These are phyloP conservation scores for Penicillium waksmanii DNA, from an alignment of 495 filamentous ascomycete genomes.

Conservation along the genomic window DNA sequence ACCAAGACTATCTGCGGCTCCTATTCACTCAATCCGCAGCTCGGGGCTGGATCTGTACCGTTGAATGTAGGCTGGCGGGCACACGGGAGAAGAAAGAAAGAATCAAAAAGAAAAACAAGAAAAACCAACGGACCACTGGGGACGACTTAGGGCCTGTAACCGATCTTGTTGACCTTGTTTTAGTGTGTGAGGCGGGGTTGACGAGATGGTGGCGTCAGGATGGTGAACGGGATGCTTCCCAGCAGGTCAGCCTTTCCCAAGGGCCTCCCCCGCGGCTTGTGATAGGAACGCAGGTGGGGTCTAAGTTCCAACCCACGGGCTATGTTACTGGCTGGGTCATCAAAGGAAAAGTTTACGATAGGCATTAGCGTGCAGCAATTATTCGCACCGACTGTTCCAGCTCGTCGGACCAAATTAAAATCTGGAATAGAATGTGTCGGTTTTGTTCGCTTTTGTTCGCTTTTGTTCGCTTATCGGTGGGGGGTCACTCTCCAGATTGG, in stretches of 20 bases:
- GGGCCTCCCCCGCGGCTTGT: conserved; percentile 18
- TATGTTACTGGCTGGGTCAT: conserved; percentile 15
- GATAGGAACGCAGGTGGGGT: conserved; percentile 27
- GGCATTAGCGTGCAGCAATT: conserved; percentile 9
- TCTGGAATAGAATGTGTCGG: conserved; percentile 11
- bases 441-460: conserved; percentile 10
- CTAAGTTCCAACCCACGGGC: conserved; percentile 19
- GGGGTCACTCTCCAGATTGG: neutral
- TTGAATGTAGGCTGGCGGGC: neutral
- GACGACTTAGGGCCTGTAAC: neutral
- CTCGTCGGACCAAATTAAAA: conserved; percentile 20
- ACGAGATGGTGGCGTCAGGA: conserved; percentile 18
- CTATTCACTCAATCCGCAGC: conserved; percentile 9
- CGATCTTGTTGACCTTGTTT: neutral
- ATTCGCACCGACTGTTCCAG: conserved; percentile 22
- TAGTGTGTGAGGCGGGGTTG: conserved; percentile 5
- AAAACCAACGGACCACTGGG: neutral
- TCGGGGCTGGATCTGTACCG: conserved; percentile 8
- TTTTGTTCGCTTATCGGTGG: conserved; percentile 21
- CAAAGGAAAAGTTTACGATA: conserved; percentile 13
- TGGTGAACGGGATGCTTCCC: conserved; percentile 7
- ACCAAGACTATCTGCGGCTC: conserved; percentile 24
- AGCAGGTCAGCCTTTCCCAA: conserved; percentile 9
- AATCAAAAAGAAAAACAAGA: neutral
- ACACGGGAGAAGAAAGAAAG: neutral